A percentile compares a stretch with the other conserved stretches of the same genome.
Conservation (phyloP, 176 grass and related monocot genomes). For the Typha latifolia region DNA sequence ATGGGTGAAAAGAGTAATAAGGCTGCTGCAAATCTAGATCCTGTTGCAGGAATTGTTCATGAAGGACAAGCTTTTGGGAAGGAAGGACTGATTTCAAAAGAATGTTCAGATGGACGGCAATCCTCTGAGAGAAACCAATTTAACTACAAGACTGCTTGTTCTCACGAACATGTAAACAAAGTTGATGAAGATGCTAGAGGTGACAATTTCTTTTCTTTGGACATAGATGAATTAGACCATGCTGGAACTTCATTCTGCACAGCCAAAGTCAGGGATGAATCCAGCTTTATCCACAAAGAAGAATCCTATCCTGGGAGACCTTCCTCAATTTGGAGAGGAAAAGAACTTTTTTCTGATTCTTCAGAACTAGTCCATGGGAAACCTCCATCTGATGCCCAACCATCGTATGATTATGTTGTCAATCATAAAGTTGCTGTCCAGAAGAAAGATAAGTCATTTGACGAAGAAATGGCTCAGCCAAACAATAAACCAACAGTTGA, state of each 20-base stretch:
- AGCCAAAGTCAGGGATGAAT: no score
- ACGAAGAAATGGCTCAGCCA: background rate
- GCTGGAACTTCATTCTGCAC: no score
- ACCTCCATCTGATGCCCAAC: background rate
- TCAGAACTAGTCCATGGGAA: background rate
- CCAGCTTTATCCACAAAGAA: no score
- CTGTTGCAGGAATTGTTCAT: conserved; percentile 4
- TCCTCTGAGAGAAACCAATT: background rate
- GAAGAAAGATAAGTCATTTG: conserved; percentile 16
- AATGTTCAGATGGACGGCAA: background rate
- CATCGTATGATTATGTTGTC: background rate
- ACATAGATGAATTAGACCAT: no score
- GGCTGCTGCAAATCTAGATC: conserved; percentile 25
- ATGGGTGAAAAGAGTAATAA: conserved; percentile 16
- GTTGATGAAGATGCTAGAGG: background rate
- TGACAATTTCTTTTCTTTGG: no score
- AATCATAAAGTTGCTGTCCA: conserved; percentile 8
- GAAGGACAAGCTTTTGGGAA: conserved; percentile 4
- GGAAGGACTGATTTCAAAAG: conserved; percentile 9
- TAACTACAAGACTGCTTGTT: background rate
- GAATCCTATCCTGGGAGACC: conserved; percentile 19
- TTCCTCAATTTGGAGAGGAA: background rate
- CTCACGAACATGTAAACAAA: background rate
- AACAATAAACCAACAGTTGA: conserved; percentile 13
- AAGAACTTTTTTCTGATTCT: conserved; percentile 19